Conservation (phyloP, 2,329 filamentous ascomycete species). For the Trichoderma pleuroti region DNA sequence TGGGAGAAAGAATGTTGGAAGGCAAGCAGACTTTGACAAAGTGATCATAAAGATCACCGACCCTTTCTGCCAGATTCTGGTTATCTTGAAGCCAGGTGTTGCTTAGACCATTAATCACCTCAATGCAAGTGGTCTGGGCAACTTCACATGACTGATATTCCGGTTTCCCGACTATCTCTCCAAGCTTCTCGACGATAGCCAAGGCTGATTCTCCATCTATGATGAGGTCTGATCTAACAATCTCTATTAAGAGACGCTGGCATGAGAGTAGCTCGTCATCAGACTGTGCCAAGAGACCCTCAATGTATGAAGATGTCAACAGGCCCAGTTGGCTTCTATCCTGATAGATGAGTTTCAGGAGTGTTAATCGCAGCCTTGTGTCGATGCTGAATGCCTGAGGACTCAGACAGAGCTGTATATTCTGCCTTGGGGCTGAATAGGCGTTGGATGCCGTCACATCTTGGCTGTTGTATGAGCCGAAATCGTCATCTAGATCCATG, state of each 20-base stretch:
- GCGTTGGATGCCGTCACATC: slow-evolving; percentile 36
- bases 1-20: slow-evolving; percentile 65
- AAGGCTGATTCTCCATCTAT: slow-evolving; percentile 45
- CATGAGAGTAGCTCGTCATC: slow-evolving; percentile 54
- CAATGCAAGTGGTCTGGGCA: slow-evolving; percentile 63
- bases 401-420: slow-evolving; percentile 41
- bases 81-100: slow-evolving; percentile 59
- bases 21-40: slow-evolving; percentile 66
- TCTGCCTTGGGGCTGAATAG: slow-evolving; percentile 45
- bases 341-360: slow-evolving; percentile 43
- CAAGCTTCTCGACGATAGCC: slow-evolving; percentile 49
- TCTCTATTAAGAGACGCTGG: slow-evolving; percentile 46
- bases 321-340: slow-evolving; percentile 46
- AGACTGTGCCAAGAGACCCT: slow-evolving; percentile 46
- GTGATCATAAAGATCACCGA: slow-evolving; percentile 74
- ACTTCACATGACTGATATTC: slow-evolving; percentile 72
- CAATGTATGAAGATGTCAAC: slow-evolving; percentile 49
- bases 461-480: slow-evolving; percentile 57
- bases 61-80: slow-evolving; percentile 60
- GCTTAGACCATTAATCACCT: slow-evolving; percentile 62
- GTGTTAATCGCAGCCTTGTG: slow-evolving; percentile 43
- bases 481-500: slow-evolving; percentile 66
- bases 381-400: slow-evolving; percentile 47
- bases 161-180: slow-evolving; percentile 50
- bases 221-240: slow-evolving; percentile 54